phyloP scores from a whole-genome alignment of 495 filamentous ascomycete genomes.

The Parathielavia appendiculata region DNA sequence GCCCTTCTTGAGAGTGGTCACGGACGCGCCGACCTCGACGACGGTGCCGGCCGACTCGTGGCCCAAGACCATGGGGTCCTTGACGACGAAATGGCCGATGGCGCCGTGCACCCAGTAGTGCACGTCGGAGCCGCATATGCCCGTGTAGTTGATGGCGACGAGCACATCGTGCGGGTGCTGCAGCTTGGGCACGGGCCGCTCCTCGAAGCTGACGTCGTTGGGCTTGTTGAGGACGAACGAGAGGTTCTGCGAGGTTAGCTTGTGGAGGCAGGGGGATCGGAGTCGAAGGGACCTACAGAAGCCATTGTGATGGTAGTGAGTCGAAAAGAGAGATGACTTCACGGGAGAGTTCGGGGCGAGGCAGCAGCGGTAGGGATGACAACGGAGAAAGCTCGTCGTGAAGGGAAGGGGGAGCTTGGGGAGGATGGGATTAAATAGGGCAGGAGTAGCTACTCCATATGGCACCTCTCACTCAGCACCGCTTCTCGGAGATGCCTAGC shows the following conservation, averaged over 20 bases:
- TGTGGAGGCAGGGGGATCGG: background rate
- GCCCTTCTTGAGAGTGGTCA: constrained; percentile 56
- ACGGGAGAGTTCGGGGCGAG: background rate
- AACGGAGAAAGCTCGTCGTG: constrained; percentile 13
- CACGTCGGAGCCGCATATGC: constrained; percentile 87
- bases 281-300: constrained; percentile 24
- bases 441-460: no score
- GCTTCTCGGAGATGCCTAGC: constrained; percentile 24
- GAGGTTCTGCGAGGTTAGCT: constrained; percentile 61
- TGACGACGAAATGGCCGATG: constrained; percentile 77
- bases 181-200: constrained; percentile 66
- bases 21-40: constrained; percentile 56
- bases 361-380: background rate
- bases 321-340: constrained; percentile 6
- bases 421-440: constrained; percentile 19
- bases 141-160: constrained; percentile 77
- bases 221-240: constrained; percentile 79
- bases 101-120: constrained; percentile 86
- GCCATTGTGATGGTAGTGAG: constrained; percentile 24
- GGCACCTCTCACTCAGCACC: constrained; percentile 8
- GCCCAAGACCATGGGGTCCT: constrained; percentile 85
- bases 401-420: constrained; percentile 5
- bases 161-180: constrained; percentile 67
- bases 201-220: constrained; percentile 66
- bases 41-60: constrained; percentile 84